phyloP scores from a whole-genome alignment of 805 yeast genomes.

The Cyberlindnera sargentensis region DNA sequence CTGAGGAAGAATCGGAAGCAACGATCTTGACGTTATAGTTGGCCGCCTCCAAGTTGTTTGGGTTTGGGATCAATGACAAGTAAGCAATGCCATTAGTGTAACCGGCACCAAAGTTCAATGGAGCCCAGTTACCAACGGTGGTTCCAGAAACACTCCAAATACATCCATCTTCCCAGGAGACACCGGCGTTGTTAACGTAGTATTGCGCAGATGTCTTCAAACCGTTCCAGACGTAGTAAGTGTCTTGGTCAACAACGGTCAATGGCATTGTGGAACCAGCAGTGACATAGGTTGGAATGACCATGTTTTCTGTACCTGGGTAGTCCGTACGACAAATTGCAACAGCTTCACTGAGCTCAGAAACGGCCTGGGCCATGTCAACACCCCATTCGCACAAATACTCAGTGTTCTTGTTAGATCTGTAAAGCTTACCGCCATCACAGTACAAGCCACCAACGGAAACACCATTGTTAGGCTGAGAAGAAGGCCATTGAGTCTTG shows the following conservation, averaged over 20 bases:
- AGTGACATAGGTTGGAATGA: constrained; percentile 75
- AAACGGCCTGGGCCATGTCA: constrained; percentile 59
- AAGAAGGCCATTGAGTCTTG: constrained; percentile 93
- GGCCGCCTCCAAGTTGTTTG: constrained; percentile 67
- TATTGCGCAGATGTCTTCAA: constrained; percentile 86
- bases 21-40: constrained; percentile 76
- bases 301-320: constrained; percentile 99
- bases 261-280: constrained; percentile 62
- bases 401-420: constrained; percentile 56
- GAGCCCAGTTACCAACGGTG: constrained; percentile 97
- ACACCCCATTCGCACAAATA: constrained; percentile 86
- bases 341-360: constrained; percentile 55
- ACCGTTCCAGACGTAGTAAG: constrained; percentile 80
- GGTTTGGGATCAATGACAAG: constrained; percentile 90
- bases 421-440: constrained; percentile 75
- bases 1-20: constrained; percentile 36
- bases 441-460: constrained; percentile 91
- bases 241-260: constrained; percentile 71
- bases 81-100: constrained; percentile 58
- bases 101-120: constrained; percentile 92
- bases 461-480: constrained; percentile 81
- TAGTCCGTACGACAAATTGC: constrained; percentile 97
- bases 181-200: constrained; percentile 97
- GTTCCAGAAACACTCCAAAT: constrained; percentile 82
- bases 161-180: constrained; percentile 84